Conservation (phyloP, 257 asterid genomes). For the Cordia subcordata region DNA sequence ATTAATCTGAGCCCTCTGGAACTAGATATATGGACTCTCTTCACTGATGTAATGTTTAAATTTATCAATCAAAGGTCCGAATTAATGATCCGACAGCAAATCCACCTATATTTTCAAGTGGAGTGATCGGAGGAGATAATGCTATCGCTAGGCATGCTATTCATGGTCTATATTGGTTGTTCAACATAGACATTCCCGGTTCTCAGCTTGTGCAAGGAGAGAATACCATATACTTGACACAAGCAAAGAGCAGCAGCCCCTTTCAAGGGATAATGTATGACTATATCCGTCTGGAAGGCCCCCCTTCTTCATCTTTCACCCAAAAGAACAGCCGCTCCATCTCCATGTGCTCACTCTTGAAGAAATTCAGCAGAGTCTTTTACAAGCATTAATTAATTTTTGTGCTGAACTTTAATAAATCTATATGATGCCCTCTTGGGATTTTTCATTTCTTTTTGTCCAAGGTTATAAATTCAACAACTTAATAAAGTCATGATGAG, state of each 20-base stretch:
- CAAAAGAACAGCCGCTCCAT: too few species aligned
- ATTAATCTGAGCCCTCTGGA: too few species aligned
- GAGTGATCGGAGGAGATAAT: constrained; percentile 55
- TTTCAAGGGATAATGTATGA: constrained; percentile 72
- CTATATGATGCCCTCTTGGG: too few species aligned
- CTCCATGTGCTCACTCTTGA: constrained; percentile 13
- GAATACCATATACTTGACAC: constrained; percentile 53
- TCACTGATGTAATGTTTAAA: background rate
- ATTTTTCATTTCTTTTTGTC: too few species aligned
- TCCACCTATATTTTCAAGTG: constrained; percentile 54
- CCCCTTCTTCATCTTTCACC: too few species aligned
- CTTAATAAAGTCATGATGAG: too few species aligned
- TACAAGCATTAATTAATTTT: background rate
- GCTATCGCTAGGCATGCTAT: constrained; percentile 80
- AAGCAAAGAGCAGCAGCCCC: constrained; percentile 45
- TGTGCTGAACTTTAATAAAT: background rate
- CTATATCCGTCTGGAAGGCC: constrained; percentile 55
- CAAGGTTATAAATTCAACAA: too few species aligned
- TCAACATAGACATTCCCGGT: constrained; percentile 36
- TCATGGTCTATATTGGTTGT: constrained; percentile 65
- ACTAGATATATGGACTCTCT: background rate
- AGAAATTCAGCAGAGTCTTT: background rate
- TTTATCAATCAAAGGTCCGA: constrained; percentile 38
- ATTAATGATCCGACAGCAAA: constrained; percentile 36
- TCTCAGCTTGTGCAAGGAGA: constrained; percentile 23